Base-by-base conservation (phyloP, 2,329 filamentous ascomycete genomes). In the Penicillium sp. region DNA sequence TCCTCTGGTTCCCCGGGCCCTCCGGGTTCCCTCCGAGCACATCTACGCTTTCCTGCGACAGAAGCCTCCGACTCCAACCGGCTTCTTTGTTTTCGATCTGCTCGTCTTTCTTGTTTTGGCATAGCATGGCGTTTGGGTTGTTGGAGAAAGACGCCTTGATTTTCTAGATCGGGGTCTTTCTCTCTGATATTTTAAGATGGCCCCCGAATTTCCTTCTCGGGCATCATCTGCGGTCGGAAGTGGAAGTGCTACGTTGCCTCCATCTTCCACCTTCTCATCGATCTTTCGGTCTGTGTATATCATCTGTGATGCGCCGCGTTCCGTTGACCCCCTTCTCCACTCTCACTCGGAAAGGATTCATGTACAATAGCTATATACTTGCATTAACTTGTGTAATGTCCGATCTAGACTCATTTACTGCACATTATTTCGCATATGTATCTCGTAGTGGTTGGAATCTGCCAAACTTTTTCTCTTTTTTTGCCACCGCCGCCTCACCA, bases 61-160 rank as follows among this genome's bases (percentile, higher is more conserved):
- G 29, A 25, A 41, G 38, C 41, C 41, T 58, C 52, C 39, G 21
- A 33, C 31, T 49, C 45, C 59, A 27, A 51, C 27, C 27, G 49
- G 42, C 49, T 48, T 45, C 29, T 17, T 41, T 51, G 45, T 43
- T 44, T 53, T 53, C 27, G 57, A 58, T 53, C 44, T 53, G 54
- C 58, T 64, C 57, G 53, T 59, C 53, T 63, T 59, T 62, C 54
- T 67, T 61, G 52, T 62, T 68, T 68, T 72, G 66, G 73, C 73
- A 76, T 76, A 76, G 73, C 73, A 76, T 69, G 73, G 73, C 73
- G 73, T 76, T 75, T 65, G 63, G 67, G 66, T 67, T 65, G 62
- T 61, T 63, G 65, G 62, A 60, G 64, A 67, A 63, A 55, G 51
- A 66, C 59, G 57, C 57, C 39, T 59, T 61, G 51, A 59, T 55